Conservation (phyloP, 352 stramenopile species). For the Phytophthora sojae region DNA sequence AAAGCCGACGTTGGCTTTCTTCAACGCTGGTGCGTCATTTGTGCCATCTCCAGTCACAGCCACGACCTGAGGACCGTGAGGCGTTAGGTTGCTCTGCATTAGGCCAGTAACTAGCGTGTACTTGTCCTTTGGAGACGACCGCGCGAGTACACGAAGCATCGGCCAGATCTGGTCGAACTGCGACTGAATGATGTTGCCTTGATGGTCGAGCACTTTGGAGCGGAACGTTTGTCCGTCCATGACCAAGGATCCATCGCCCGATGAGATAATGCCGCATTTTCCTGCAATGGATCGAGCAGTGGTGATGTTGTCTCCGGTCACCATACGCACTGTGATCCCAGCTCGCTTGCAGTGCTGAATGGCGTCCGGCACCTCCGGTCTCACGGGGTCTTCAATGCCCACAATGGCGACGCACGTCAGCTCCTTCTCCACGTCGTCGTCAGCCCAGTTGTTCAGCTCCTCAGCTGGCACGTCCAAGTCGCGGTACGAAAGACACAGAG, state of each 20-base stretch:
- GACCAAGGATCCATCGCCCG: constrained; percentile 49
- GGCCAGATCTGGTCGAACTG: constrained; percentile 72
- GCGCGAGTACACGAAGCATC: constrained; percentile 59
- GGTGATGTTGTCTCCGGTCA: constrained; percentile 64
- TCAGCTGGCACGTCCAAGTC: constrained; percentile 1
- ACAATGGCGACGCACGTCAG: constrained; percentile 6
- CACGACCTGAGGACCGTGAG: constrained; percentile 84
- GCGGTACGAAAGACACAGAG: constrained; percentile 9
- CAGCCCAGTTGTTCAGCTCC: constrained; percentile 1
- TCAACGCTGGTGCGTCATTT: constrained; percentile 95
- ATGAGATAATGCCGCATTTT: constrained; percentile 50
- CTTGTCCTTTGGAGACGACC: constrained; percentile 63
- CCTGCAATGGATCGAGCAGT: constrained; percentile 44
- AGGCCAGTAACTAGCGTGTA: constrained; percentile 62
- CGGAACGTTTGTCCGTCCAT: constrained; percentile 66
- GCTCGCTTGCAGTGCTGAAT: constrained; percentile 8
- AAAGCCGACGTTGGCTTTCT: constrained; percentile 94
- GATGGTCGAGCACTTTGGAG: constrained; percentile 46
- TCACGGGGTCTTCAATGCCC: constrained; percentile 13
- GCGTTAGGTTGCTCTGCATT: constrained; percentile 51
- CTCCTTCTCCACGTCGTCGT: constrained; percentile 2
- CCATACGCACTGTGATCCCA: constrained; percentile 27
- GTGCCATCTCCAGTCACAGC: constrained; percentile 95
- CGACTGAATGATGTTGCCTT: constrained; percentile 55
- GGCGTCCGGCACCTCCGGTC: constrained; percentile 6